phyloP scores from a whole-genome alignment of 2,329 filamentous ascomycete genomes.

The Aspergillus udagawae region DNA sequence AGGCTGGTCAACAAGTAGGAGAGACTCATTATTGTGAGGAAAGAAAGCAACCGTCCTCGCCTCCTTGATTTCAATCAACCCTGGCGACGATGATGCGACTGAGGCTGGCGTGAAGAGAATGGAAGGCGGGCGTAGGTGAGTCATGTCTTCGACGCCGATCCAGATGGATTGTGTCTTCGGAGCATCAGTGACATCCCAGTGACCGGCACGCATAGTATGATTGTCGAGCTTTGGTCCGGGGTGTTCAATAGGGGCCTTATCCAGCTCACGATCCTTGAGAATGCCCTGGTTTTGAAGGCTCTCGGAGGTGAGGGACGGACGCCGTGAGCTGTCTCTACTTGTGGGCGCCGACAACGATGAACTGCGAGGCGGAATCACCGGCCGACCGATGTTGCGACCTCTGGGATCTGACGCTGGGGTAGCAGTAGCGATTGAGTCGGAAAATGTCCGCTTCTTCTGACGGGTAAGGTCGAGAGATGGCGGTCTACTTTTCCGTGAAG shows the following conservation, averaged over 20 bases:
- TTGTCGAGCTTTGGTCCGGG: conserved; percentile 20
- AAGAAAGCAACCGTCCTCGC: conserved; percentile 59
- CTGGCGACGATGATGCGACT: conserved; percentile 47
- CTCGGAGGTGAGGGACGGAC: conserved; percentile 44
- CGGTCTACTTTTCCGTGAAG: conserved; percentile 29
- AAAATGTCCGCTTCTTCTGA: conserved; percentile 35
- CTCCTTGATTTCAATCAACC: conserved; percentile 55
- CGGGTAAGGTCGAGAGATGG: conserved; percentile 31
- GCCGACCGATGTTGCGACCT: conserved; percentile 24
- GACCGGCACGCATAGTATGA: conserved; percentile 14
- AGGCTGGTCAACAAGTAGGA: conserved; percentile 59
- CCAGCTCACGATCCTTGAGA: conserved; percentile 23
- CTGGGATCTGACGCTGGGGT: conserved; percentile 24
- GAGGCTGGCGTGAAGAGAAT: conserved; percentile 47
- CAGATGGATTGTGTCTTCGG: conserved; percentile 36
- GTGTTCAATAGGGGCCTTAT: conserved; percentile 16
- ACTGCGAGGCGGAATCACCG: conserved; percentile 37
- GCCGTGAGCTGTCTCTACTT: conserved; percentile 41
- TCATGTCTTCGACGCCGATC: conserved; percentile 36
- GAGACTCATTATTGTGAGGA: conserved; percentile 60
- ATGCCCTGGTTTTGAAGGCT: conserved; percentile 33
- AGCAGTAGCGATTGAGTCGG: conserved; percentile 33
- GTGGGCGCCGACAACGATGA: conserved; percentile 47
- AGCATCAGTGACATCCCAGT: conserved; percentile 20
- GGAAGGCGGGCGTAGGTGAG: conserved; percentile 44